Conservation (phyloP, 192 early-diverging fungal genomes). For the Globomyces pollinis-pini region DNA sequence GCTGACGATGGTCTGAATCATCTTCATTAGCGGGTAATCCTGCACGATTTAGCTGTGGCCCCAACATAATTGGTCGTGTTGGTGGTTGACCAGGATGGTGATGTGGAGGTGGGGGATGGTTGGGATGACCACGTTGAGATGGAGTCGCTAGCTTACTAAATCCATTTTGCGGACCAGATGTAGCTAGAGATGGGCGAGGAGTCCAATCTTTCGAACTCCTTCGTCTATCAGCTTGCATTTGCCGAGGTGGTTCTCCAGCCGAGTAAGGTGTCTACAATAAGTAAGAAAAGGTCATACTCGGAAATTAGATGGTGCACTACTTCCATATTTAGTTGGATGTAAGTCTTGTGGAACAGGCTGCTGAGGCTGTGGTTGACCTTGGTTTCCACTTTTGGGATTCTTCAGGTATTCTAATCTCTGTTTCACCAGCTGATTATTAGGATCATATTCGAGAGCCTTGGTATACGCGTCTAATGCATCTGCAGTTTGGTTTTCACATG, state of each 20-base stretch:
- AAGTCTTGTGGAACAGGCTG: constrained; percentile 3
- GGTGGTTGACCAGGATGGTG: background rate
- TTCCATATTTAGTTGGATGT: constrained; percentile 1
- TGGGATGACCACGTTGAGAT: background rate
- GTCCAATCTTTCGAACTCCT: too few relatives aligned
- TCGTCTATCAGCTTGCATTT: too few relatives aligned
- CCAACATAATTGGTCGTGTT: constrained; percentile 7
- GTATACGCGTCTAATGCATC: constrained; percentile 97
- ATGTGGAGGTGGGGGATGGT: background rate
- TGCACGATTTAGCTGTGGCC: constrained; percentile 7
- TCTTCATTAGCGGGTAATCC: constrained; percentile 4
- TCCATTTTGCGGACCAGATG: too few relatives aligned
- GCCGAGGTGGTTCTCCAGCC: background rate
- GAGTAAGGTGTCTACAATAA: background rate
- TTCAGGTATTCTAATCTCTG: constrained; percentile 54
- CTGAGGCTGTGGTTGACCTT: constrained; percentile 9
- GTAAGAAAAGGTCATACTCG: background rate
- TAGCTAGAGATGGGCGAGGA: too few relatives aligned
- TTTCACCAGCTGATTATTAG: constrained; percentile 77
- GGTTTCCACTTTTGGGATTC: constrained; percentile 25
- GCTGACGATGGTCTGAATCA: too few relatives aligned
- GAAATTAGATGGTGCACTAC: constrained; percentile 2
- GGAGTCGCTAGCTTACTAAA: background rate
- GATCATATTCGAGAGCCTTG: constrained; percentile 87
- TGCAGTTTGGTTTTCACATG: constrained; percentile 93